phyloP scores from a whole-genome alignment of 2,329 filamentous ascomycete genomes.

The Aspergillus pseudotamarii region DNA sequence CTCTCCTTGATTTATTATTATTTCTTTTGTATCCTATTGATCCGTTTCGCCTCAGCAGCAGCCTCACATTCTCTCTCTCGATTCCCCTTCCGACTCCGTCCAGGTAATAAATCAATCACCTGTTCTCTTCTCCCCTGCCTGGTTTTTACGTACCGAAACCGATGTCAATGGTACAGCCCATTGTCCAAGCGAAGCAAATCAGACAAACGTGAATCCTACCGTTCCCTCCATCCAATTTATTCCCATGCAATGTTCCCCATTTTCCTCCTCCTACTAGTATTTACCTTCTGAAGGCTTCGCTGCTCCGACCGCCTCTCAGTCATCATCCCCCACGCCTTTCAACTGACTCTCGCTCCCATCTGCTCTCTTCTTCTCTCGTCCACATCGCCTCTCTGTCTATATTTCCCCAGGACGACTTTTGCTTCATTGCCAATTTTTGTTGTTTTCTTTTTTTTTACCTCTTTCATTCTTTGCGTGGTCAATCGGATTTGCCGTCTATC shows the following conservation, averaged over 20 bases:
- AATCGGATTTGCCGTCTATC: background rate
- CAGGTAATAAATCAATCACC: background rate
- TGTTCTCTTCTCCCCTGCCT: background rate
- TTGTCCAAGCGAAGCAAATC: conserved; percentile 9
- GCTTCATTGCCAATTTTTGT: background rate
- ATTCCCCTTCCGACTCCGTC: background rate
- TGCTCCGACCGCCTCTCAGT: conserved; percentile 31
- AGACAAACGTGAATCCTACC: conserved; percentile 12
- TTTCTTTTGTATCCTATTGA: background rate
- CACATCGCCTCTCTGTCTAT: conserved; percentile 2
- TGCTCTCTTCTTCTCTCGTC: conserved; percentile 6
- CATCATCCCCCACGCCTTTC: conserved; percentile 27
- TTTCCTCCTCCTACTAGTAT: background rate
- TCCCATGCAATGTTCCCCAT: background rate
- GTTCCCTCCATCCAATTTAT: conserved; percentile 9
- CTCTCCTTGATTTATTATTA: background rate
- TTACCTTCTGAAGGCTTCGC: conserved; percentile 9
- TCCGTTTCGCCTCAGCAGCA: background rate
- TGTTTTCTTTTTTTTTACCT: too few species aligned
- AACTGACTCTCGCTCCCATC: background rate
- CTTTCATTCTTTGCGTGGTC: conserved; percentile 1
- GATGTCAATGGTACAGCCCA: conserved; percentile 2
- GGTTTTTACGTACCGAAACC: background rate
- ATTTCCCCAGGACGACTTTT: conserved; percentile 1
- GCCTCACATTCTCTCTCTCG: background rate